Evolutionary conservation across 2,329 filamentous ascomycete genomes (phyloP), one percentile per base, ranked within the genome.

Genomic region (Thielaviopsis ethacetica): DNA sequence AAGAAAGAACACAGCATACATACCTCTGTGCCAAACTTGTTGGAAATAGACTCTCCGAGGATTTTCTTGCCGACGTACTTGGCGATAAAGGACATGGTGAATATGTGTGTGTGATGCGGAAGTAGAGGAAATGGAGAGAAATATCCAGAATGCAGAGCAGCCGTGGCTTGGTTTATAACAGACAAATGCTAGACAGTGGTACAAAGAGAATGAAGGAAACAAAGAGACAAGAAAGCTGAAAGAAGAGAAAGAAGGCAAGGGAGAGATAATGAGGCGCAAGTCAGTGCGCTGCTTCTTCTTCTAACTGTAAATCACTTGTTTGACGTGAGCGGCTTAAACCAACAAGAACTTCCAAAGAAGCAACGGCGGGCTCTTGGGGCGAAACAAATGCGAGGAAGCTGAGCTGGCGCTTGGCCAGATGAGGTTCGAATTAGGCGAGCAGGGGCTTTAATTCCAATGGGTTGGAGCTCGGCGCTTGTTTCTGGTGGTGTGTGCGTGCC

Each of bases 1-100:
- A 38, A 54, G 19, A 54, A 38, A 21, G 17, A 54, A 5, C n/a
- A 38, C 26, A 21, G 59, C 69, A 62, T 71, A 59, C 69, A 62
- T 71, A 80, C 79, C 68, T 77, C 78, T 64, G 72, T 72, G 59
- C 80, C 80, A 63, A 80, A 81, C 62, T 80, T 80, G 66, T 83
- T 83, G 60, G 75, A 68, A 6, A 77, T 62, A 15, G 72, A 74
- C 67, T 84, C 81, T 51, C 76, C 76, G 56, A 84, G 68, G 44
- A 84, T 75, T 67, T 73, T 80, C 66, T 78, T 79, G 63, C 73
- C 74, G 51, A 82, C 71, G 60, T 76, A 71, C 67, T 82, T 83
- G 61, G 76, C 73, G 27, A 80, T 66, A 34, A 76, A 65, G 44
- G 79, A 71, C 81, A 84, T 84, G 47, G 22, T 54, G 21, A 21